Evolutionary conservation across 306 rosid species (phyloP), one percentile per base, ranked within the genome.

Genomic region (Boehmeria nivea): DNA sequence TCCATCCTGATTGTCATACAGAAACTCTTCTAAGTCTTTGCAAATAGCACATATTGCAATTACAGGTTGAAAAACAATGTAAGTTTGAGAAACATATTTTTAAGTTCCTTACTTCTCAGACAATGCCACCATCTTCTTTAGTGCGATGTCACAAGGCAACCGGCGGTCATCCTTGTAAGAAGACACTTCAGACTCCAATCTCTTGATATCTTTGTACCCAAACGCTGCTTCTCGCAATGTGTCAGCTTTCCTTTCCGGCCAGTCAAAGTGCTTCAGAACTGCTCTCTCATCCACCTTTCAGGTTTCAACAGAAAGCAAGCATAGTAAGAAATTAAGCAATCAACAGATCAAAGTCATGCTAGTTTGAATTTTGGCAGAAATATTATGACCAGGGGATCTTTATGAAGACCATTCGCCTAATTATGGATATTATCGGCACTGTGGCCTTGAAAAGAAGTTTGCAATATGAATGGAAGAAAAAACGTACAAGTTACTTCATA

Each of bases 171-270:
- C 99, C 81, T 76, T 82, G 76, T 76, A 84, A 28, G 87, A 81
- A 54, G 89, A 82, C 50, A 91, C 88, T 79, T 91, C 99, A 51
- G 47, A 69, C 64, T 87, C 99, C 71, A 87, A 77, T 46, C 83
- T 84, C 43, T 91, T 87, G 64, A 91, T 67, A 81, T 91, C 99
- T 67, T 79, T 80, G 53, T 87, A 82, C 2, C 93, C 93, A 43
- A 91, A 91, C 51, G 99, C 89, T 44, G 99, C 93, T 77, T 91
- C 99, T 54, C 99, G 69, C 66, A 91, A 72, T 51, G 95, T 87
- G 81, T 91, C 99, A 1, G 96, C 99, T 76, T 87, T 91, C 75
- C 84, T 91, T 77, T 91, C 99, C 15, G 99, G 99, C 99, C 99
- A 91, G 40, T 77, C 84, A 26, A 91, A 91, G 80, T 91, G 96